Conservation (phyloP, 306 rosid genomes). For the Hylodesmum podocarpum region DNA sequence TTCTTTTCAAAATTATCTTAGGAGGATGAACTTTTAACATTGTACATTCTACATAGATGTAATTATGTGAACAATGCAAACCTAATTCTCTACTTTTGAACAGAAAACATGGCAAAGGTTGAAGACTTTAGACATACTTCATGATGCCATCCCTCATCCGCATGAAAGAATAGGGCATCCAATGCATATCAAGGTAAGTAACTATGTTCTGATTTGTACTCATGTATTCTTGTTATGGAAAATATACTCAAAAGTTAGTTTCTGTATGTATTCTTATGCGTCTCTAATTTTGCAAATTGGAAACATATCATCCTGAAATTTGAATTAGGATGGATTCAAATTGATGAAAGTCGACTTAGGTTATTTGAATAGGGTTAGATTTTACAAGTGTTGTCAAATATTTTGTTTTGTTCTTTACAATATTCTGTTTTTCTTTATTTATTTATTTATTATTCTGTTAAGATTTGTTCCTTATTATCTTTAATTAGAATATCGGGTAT, state of each 20-base stretch:
- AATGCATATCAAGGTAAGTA: slow-evolving; percentile 70
- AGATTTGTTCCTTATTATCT: too few species aligned
- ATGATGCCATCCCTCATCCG: slow-evolving; percentile 72
- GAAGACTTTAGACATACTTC: slow-evolving; percentile 62
- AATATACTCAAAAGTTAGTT: neutral
- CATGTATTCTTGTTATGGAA: slow-evolving; percentile 9
- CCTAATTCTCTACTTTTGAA: slow-evolving; percentile 29
- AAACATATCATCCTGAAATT: neutral
- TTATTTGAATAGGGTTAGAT: neutral
- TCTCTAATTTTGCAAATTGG: neutral
- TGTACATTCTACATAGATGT: neutral
- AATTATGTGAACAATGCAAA: neutral
- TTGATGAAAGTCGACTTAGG: neutral
- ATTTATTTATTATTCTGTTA: too few species aligned
- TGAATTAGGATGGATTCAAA: neutral
- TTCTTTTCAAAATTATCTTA: neutral
- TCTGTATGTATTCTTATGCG: neutral
- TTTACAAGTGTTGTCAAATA: too few species aligned
- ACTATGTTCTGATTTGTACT: slow-evolving; percentile 1
- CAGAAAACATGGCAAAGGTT: slow-evolving; percentile 82
- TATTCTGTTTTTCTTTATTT: too few species aligned
- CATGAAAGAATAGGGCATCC: slow-evolving; percentile 70
- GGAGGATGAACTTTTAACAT: slow-evolving; percentile 12
- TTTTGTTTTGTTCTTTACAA: too few species aligned
- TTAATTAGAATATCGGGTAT: too few species aligned